phyloP scores from a whole-genome alignment of 768 basidiomycete species.

The Leccinum sublutescens region DNA sequence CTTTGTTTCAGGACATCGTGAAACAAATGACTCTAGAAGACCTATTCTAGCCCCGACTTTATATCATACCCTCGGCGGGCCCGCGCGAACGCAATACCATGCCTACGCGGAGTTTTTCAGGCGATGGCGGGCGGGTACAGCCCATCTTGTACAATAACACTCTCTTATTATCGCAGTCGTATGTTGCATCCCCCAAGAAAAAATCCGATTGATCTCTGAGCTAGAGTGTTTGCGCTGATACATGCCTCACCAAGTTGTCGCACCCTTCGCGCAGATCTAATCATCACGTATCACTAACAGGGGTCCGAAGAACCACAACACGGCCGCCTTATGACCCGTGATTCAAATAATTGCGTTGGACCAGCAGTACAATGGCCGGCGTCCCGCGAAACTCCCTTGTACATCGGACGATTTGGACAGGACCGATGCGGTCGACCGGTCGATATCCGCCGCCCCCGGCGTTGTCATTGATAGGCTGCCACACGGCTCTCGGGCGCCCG shows the following conservation, averaged over 20 bases:
- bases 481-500: neutral
- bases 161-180: slow-evolving; percentile 19
- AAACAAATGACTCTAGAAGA: slow-evolving; percentile 99
- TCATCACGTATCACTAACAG: neutral
- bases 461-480: neutral
- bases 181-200: slow-evolving; percentile 12
- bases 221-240: neutral
- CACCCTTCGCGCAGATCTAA: neutral
- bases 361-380: neutral
- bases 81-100: slow-evolving; percentile 20
- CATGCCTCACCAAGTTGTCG: neutral
- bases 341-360: neutral
- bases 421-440: neutral
- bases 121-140: slow-evolving; percentile 11
- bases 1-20: slow-evolving; percentile 76
- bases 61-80: slow-evolving; percentile 21
- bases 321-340: neutral
- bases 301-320: neutral
- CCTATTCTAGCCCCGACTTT: slow-evolving; percentile 54
- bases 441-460: neutral
- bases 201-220: neutral
- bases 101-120: slow-evolving; percentile 9
- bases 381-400: neutral
- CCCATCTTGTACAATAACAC: slow-evolving; percentile 22
- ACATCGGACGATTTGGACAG: neutral